Base-by-base conservation (phyloP, 176 grass and related monocot genomes). In the Bolboschoenus planiculmis region DNA sequence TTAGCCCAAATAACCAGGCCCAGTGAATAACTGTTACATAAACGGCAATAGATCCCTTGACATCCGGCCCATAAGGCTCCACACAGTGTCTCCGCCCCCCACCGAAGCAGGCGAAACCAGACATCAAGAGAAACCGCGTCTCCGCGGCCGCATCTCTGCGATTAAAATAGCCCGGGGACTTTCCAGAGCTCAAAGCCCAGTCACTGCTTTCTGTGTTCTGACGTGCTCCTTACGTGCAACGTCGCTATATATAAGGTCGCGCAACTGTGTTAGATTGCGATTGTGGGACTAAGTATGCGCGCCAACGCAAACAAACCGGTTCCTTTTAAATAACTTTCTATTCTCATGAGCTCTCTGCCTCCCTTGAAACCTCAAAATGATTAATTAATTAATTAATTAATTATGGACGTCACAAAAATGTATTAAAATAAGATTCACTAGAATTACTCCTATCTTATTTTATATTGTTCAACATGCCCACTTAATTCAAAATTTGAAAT, bases 141-240 rank as follows among this genome's bases (percentile, higher is more conserved):
- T 70, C 16, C 65, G 65, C 62, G 62, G 62, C 15, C 31, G 62
- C 62, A 66, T 66, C 62, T 36, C 62, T 66, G 62, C 30, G 62
- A 36, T 4, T 2, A 66, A 20, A 7, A 56, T n/a, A 57, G 62
- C 62, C 62, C 62, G 62, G 62, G 62, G 62, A 66, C 62, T 66
- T 66, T 66, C 62, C 62, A 66, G 65, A 70, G 65, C 65, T 5
- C 0, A 4, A 11, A 10, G 35, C 65, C 65, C 65, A 70, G 2
- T 68, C 65, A 68, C 65, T 21, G 35, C 65, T 68, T 68, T 15
- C 65, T 40, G 18, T 40, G 65, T 68, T 68, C 4, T 0, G 5
- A 23, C 5, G 18, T 7, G 0, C 0, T 4, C 5, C 20, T 0
- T 1, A 5, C 55, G n/a, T 1, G 7, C 24, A 15, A 18, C 0